phyloP scores from a whole-genome alignment of 805 yeast genomes.

The Barnettozyma sp. region DNA sequence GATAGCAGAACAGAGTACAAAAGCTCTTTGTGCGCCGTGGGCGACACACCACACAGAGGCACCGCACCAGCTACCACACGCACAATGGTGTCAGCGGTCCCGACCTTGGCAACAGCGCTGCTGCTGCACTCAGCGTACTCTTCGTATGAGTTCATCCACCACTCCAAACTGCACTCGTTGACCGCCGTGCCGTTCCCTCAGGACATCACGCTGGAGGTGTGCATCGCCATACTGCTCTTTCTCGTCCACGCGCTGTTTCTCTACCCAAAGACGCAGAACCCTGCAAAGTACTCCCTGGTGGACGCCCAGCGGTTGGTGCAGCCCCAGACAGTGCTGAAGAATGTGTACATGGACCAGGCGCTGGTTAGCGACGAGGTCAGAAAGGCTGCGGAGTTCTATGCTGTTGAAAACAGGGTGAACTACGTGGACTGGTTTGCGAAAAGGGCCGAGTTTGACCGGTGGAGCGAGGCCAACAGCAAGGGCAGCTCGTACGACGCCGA shows the following conservation, averaged over 20 bases:
- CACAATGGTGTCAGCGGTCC: neutral
- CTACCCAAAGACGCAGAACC: constrained; percentile 4
- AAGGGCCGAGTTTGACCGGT: constrained; percentile 8
- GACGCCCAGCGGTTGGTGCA: constrained; percentile 2
- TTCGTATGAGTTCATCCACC: constrained; percentile 7
- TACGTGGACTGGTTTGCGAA: constrained; percentile 9
- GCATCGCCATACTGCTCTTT: constrained; percentile 2
- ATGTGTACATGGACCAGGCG: constrained; percentile 4
- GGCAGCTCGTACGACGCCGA: too few species aligned
- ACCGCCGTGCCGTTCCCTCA: constrained; percentile 5
- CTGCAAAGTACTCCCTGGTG: constrained; percentile 3
- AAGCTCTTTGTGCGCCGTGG: too few species aligned
- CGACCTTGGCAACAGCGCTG: neutral
- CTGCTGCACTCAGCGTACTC: constrained; percentile 11
- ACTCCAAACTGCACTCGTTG: constrained; percentile 1
- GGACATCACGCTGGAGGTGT: constrained; percentile 7
- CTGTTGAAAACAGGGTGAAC: constrained; percentile 5
- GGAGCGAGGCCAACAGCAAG: constrained; percentile 3
- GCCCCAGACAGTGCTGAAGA: constrained; percentile 1
- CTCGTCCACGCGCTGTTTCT: constrained; percentile 3
- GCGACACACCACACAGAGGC: too few species aligned
- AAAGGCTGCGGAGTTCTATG: constrained; percentile 7
- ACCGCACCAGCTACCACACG: too few species aligned
- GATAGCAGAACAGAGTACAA: too few species aligned
- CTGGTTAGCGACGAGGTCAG: constrained; percentile 6